Conservation (phyloP, 2,329 filamentous ascomycete species). For the Xylariaceae sp. region DNA sequence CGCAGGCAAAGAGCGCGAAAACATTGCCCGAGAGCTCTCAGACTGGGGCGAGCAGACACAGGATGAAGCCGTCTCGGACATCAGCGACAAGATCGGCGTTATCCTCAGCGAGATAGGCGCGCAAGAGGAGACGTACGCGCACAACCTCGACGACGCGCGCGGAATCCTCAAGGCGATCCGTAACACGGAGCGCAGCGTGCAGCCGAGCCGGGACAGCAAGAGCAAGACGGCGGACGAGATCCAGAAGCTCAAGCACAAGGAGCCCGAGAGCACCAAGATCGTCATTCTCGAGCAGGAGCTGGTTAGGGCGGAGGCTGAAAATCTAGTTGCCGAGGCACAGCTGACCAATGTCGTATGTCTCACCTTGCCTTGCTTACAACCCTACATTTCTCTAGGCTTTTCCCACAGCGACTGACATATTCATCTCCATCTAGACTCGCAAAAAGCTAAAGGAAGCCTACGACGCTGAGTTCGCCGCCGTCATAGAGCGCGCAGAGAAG, state of each 20-base stretch:
- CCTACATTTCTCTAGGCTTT: not conserved
- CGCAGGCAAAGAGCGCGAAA: conserved; percentile 77
- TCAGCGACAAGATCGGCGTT: conserved; percentile 94
- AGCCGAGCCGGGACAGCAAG: conserved; percentile 85
- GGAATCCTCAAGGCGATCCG: conserved; percentile 83
- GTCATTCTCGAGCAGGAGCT: conserved; percentile 92
- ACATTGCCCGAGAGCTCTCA: conserved; percentile 84
- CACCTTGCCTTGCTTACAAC: not conserved
- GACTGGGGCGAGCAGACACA: conserved; percentile 94
- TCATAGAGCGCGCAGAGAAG: conserved; percentile 95
- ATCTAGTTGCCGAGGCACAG: conserved; percentile 92
- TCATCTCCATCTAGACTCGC: conserved; percentile 61
- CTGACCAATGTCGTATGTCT: conserved; percentile 81
- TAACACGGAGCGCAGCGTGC: conserved; percentile 92
- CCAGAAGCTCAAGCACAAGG: conserved; percentile 84
- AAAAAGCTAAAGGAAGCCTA: conserved; percentile 96
- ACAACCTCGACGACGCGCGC: conserved; percentile 81
- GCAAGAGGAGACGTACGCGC: conserved; percentile 85
- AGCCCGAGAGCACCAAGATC: conserved; percentile 77
- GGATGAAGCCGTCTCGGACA: conserved; percentile 81
- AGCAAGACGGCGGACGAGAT: conserved; percentile 90
- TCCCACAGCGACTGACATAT: not conserved
- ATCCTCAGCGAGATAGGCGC: conserved; percentile 89
- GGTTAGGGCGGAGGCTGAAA: conserved; percentile 92
- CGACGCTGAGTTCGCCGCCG: conserved; percentile 79